Conservation (phyloP, 129 eudicot genomes). For the Sambucus nigra region DNA sequence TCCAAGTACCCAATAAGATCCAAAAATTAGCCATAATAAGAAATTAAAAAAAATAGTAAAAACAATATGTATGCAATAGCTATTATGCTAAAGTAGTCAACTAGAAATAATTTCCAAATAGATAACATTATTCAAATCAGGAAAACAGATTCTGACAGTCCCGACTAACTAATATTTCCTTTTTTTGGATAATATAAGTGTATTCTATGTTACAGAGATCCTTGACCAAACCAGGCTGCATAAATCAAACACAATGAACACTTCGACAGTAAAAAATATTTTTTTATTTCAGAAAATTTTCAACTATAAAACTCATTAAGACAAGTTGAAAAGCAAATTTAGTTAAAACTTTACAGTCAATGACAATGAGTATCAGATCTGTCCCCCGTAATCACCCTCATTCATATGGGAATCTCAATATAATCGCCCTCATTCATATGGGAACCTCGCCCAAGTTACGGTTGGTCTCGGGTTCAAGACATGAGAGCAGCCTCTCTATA, state of each 20-base stretch:
- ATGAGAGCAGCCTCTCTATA: too few relatives aligned
- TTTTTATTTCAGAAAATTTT: too few relatives aligned
- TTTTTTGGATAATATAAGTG: too few relatives aligned
- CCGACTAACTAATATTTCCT: too few relatives aligned
- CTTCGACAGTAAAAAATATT: not conserved
- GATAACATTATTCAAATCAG: not conserved
- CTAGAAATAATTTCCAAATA: not conserved
- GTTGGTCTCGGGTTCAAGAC: too few relatives aligned
- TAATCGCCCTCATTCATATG: too few relatives aligned
- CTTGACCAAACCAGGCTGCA: not conserved
- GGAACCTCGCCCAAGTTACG: not conserved
- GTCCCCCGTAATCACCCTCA: not conserved
- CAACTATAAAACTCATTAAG: too few relatives aligned
- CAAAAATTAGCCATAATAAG: slow-evolving; percentile 6
- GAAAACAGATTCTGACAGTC: not conserved
- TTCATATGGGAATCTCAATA: not conserved
- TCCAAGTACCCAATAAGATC: slow-evolving; percentile 5
- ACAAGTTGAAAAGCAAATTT: too few relatives aligned
- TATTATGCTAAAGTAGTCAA: not conserved
- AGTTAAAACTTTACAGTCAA: too few relatives aligned
- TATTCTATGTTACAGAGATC: too few relatives aligned
- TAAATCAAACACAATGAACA: not conserved
- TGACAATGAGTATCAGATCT: too few relatives aligned
- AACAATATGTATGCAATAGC: not conserved
- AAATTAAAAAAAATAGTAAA: slow-evolving; percentile 8